A percentile compares a stretch with the other conserved stretches of the same genome.
Evolutionary conservation across 352 stramenopile species (phyloP).

Genomic region (Globisporangium okanoganense): DNA sequence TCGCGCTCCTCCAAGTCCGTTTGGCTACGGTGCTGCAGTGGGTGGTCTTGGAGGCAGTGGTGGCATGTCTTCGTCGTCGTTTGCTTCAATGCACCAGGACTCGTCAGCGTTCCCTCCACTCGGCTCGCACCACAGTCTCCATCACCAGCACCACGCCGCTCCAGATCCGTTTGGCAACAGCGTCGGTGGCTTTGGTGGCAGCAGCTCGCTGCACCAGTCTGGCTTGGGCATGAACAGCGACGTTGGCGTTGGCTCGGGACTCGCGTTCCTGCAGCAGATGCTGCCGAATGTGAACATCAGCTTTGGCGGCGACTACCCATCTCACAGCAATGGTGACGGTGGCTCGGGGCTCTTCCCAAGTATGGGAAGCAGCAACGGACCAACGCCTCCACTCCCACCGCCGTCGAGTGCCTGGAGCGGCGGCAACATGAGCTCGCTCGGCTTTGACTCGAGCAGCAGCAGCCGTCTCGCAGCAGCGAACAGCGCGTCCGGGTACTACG

Average conservation of each 20-base stretch:
- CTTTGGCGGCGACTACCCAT: constrained; percentile 65
- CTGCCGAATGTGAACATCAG: constrained; percentile 88
- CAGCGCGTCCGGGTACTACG: constrained; percentile 30
- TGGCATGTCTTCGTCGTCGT: constrained; percentile 7
- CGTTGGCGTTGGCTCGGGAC: constrained; percentile 23
- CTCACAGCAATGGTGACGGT: constrained; percentile 1
- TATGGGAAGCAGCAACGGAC: background rate
- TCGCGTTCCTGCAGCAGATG: constrained; percentile 86
- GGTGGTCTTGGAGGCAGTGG: constrained; percentile 2
- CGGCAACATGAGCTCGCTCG: constrained; percentile 16
- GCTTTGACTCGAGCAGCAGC: constrained; percentile 11
- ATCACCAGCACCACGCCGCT: constrained; percentile 13
- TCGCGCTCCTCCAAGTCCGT: constrained; percentile 10
- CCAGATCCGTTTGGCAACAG: constrained; percentile 27
- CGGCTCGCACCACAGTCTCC: constrained; percentile 26
- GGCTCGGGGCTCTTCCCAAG: constrained; percentile 3
- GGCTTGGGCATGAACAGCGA: constrained; percentile 6
- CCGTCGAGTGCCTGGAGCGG: constrained; percentile 9
- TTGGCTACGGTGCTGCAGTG: constrained; percentile 17
- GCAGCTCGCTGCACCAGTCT: constrained; percentile 15
- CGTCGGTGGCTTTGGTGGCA: constrained; percentile 21
- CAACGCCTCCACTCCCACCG: background rate
- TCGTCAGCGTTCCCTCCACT: constrained; percentile 39
- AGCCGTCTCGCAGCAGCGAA: constrained; percentile 10
- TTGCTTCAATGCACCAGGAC: constrained; percentile 23